Conservation (phyloP, 2,329 filamentous ascomycete genomes). For the Fusarium cicatricum region DNA sequence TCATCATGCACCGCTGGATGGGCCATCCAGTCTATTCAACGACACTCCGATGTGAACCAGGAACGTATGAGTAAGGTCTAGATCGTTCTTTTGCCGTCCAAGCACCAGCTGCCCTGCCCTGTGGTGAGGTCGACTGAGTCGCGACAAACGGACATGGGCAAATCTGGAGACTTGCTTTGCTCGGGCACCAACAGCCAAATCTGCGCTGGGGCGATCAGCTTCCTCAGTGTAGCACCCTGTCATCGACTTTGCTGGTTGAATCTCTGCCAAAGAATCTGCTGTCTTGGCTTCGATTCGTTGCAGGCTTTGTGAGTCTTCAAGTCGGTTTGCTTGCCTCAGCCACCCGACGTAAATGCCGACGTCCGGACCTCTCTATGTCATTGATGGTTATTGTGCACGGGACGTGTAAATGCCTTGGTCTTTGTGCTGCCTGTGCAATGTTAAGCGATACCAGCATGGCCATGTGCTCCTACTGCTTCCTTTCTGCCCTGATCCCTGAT, state of each 20-base stretch:
- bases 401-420: slow-evolving; percentile 2
- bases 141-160: slow-evolving; percentile 3
- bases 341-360: slow-evolving; percentile 3
- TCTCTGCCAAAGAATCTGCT: slow-evolving; percentile 8
- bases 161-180: slow-evolving; percentile 21
- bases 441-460: slow-evolving; percentile 20
- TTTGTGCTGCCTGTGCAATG: neutral
- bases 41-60: neutral
- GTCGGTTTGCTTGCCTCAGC: neutral
- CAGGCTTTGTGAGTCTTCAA: neutral
- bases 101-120: neutral
- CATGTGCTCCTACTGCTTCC: slow-evolving; percentile 9
- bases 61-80: neutral
- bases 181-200: slow-evolving; percentile 33
- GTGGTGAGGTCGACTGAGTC: slow-evolving; percentile 7
- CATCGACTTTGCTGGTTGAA: slow-evolving; percentile 11
- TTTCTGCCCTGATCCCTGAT: slow-evolving; percentile 37
- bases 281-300: slow-evolving; percentile 15
- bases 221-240: slow-evolving; percentile 5
- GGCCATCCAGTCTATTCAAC: slow-evolving; percentile 6
- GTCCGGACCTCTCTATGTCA: slow-evolving; percentile 3
- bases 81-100: neutral
- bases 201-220: slow-evolving; percentile 6
- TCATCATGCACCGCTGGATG: slow-evolving; percentile 16
- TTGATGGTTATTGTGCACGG: neutral